Evolutionary conservation across 2,329 filamentous ascomycete genomes (phyloP), one percentile per base, ranked within the genome.

Genomic region (Paraphoma sp.): DNA sequence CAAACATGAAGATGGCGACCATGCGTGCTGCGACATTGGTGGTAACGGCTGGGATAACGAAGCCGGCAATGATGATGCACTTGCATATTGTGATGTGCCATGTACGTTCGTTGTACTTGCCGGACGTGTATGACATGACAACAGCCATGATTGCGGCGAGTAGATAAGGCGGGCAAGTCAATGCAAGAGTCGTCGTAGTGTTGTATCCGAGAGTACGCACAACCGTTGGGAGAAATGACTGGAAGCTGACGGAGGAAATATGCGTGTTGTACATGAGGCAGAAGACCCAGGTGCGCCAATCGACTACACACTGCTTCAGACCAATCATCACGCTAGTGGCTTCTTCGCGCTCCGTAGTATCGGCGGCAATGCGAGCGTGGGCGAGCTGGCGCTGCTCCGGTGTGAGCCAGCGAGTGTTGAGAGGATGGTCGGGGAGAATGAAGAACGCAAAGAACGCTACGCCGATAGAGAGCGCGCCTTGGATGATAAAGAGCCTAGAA

Each of bases 31-130:
- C 69, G 12, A 66, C 52, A 42, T 72, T 69, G 12, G 69, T 52
- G 0, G 72, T 73, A 5, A 60, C 48, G 8, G 61, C 62, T 11
- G 62, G 64, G 30, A 76, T 62, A 23, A 72, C 60, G 51, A 74
- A 75, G 11, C 73, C 73, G 29, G 69, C 40, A 33, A 72, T 69
- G 1, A 67, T 69, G 17, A 69, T 48, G 4, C 52, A 31, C 57
- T 73, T 72, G 11, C 62, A 67, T 2, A 58, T 31, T 8, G 69
- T 63, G 47, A 76, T 68, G 56, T 75, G 73, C 67, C 64, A 74
- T 14, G 68, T 63, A 10, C 74, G 70, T 51, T 75, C 71, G 41
- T 70, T 65, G 49, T 60, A 60, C 17, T 57, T 62, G 14, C 68
- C 71, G 1, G 64, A 71, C 11, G 61, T 65, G 60, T 60, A 70